Evolutionary conservation across 1,284 basidiomycete genomes (phyloP), one percentile per base, ranked within the genome.

Genomic region (Xanthoconium separans): DNA sequence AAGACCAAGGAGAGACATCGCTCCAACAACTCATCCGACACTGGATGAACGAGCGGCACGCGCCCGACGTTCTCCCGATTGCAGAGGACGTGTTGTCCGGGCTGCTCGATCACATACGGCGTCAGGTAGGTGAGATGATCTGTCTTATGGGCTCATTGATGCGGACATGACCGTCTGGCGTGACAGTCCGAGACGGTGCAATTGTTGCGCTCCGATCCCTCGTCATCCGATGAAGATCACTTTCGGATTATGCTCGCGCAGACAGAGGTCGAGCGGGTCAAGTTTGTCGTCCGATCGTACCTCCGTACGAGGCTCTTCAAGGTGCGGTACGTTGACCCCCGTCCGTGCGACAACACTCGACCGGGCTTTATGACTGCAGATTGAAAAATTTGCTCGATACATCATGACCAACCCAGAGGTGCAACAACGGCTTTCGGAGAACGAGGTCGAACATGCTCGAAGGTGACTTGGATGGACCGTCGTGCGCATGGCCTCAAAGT

Each of bases 201-300:
- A 60, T 70, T 86, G 18, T 73, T 95, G 24, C 80, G 87, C 7
- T 82, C 83, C 27, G 91, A 95, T 68, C 88, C 89, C 0, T 79
- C 83, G 36, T 87, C 90, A 2, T 89, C 85, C 1, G 91, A 95
- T 64, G 93, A 95, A 58, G 93, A 96, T 60, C 93, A 97, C 65
- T 89, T 94, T 61, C 80, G 92, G 58, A 89, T 95, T 41, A 87
- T 93, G 75, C 84, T 96, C 44, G 93, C 93, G 0, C 91, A 95
- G 72, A 94, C 91, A 0, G 94, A 97, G 72, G 84, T 95, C 65
- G 94, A 97, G 70, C 82, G 94, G 41, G 89, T 93, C 63, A 94
- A 93, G 72, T 97, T 92, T 66, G 82, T 95, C 55, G 84, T 95
- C 22, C 75, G 93, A 52, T 89, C 89, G 2, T 96, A 95, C 68